Evolutionary conservation across 306 rosid species (phyloP), one percentile per base, ranked within the genome.

Genomic region (Mimosa pudica): DNA sequence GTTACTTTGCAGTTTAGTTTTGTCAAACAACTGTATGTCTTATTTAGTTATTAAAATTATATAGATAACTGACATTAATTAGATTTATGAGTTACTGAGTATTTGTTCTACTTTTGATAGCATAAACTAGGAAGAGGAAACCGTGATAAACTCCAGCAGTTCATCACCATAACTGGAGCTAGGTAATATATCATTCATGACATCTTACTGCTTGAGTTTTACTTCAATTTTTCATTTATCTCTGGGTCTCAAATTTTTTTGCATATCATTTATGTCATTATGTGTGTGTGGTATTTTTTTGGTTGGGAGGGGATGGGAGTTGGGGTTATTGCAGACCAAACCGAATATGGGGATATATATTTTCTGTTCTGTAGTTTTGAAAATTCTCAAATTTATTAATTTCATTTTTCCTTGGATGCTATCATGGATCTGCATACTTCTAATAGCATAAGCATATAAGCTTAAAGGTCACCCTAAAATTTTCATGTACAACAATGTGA

Each of bases 131-230:
- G 94, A 48, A 90, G 98, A 87, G 96, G 98, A 44, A 93, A 93
- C 42, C 98, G 98, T 4, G 99, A 96, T 83, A 96, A 96, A 88
- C 81, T 96, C 79, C 98, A 96, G 87, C 99, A 96, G 89, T 96
- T 96, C 84, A 82, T 96, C 77, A 61, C 93, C 20, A 93, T 96
- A 80, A 96, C 99, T 54, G 98, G 98, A 57, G 92, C 98, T 11
- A 96, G 97, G 98, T 96, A 86, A 79, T 74, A 57, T 33, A 80
- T 42, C 79, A 12, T 30, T 36, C 18, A 9, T 81, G 73, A 60
- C 20, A 67, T 69, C 81, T 44, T 7, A 61, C 14, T 32, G 74
- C 20, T 17, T 55, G 66, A 12, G 16, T 42, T 44, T 14, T 52
- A 32, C 64, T 16, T 52, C 32, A 36, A n/a, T 75, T 46, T 47